Evolutionary conservation across 768 basidiomycete species (phyloP), one percentile per base, ranked within the genome.

Genomic region (Tulasnella sp.): DNA sequence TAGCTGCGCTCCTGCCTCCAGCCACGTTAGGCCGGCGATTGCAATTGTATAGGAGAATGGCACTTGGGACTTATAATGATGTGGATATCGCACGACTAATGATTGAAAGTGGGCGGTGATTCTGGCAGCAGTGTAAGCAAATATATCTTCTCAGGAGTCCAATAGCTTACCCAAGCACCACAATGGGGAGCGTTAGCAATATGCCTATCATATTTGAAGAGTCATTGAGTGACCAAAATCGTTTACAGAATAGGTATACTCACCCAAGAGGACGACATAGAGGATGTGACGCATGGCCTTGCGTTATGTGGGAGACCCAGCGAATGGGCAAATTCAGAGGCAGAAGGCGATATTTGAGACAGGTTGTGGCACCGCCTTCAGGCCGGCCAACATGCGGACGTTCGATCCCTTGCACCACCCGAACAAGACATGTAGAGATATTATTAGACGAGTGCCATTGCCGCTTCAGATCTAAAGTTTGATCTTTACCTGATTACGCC

Each of bases 51-150:
- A 60, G 22, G 58, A 60, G 24, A 60, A 60, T 31, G 58, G 58
- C 8, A 60, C 28, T 60, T 60, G 58, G 28, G 28, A 31, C 58
- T 60, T 60, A 12, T 60, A n/a, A n/a, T n/a, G n/a, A n/a, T n/a
- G 58, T 22, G 6, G 3, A 31, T 60, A 60, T 9, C 18, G 58
- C 6, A 60, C n/a, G 28, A 24, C 14, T 11, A 28, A 60, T 14
- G 58, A n/a, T 31, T 60, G 58, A n/a, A 60, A 60, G 58, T 60
- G 58, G 58, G 58, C 24, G 11, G 58, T 60, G 58, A 60, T 60
- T 31, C 58, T 60, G 58, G 14, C 16, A 31, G 18, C 11, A 31
- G 5, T 18, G 12, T 69, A 34, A 69, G 64, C 34, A 14, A 34
- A 37, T 22, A 69, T 9, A 12, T 4, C 12, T 22, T n/a, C 11